A percentile compares a stretch with the other conserved stretches of the same genome.
Conservation (phyloP, 257 asterid genomes). For the Solanum rostratum region DNA sequence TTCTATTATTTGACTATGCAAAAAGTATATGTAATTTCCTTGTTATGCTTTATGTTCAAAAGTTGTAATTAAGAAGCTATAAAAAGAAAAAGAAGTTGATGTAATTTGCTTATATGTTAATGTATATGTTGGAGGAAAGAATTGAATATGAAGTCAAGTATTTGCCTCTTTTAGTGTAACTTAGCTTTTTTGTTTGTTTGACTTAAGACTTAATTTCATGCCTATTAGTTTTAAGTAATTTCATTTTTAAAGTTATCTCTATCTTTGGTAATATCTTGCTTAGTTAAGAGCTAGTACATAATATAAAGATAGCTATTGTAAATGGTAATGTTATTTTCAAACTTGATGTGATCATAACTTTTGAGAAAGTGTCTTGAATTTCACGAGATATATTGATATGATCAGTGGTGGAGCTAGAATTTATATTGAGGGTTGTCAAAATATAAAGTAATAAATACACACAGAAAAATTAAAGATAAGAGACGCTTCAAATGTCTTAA, state of each 20-base stretch:
- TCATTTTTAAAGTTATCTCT: too few relatives aligned
- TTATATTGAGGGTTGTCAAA: too few relatives aligned
- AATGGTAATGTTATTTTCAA: background rate
- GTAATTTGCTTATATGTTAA: background rate
- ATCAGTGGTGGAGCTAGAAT: too few relatives aligned
- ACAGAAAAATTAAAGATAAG: too few relatives aligned
- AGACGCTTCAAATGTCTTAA: too few relatives aligned
- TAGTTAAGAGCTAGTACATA: background rate
- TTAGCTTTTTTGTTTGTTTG: background rate
- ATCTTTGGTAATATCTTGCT: too few relatives aligned
- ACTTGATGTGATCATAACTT: background rate
- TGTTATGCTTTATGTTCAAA: background rate
- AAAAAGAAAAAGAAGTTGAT: background rate
- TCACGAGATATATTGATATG: background rate
- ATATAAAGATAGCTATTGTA: background rate
- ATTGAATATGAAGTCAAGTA: background rate
- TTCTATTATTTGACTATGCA: background rate
- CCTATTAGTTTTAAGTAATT: too few relatives aligned
- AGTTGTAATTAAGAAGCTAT: background rate
- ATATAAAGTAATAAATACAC: too few relatives aligned
- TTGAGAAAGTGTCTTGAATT: background rate
- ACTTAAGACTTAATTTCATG: background rate
- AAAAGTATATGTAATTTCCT: background rate
- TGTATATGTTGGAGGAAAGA: background rate
- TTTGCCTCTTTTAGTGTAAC: background rate